These are phyloP conservation scores for Scutellaria baicalensis DNA, from an alignment of 257 asterid genomes.

Conservation along the genomic window DNA sequence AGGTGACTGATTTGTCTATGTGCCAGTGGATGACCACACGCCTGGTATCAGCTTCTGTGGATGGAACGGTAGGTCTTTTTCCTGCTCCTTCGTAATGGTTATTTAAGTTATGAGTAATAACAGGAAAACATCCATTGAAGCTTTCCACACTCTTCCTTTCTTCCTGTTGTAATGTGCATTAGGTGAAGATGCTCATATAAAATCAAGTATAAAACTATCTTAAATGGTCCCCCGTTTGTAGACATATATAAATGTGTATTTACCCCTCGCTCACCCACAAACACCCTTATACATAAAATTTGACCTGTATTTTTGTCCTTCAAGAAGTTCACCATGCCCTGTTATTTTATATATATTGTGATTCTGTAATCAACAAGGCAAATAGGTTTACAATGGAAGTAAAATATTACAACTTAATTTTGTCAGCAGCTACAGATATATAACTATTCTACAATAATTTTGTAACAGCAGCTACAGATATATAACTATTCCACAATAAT, in stretches of 20 bases:
- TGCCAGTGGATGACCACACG: slow-evolving; percentile 99
- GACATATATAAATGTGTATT: neutral
- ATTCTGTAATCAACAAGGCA: neutral
- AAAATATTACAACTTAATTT: neutral
- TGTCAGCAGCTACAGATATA: neutral
- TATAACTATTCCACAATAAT: neutral
- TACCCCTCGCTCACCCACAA: neutral
- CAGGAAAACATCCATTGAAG: neutral
- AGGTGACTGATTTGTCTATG: slow-evolving; percentile 94
- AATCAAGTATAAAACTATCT: neutral
- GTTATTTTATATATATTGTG: neutral
- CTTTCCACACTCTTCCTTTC: neutral
- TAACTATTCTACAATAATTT: neutral
- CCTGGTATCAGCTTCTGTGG: slow-evolving; percentile 89
- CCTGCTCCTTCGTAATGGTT: neutral
- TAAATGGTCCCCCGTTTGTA: neutral
- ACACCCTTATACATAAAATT: neutral
- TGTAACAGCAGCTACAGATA: neutral
- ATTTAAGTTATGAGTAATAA: neutral
- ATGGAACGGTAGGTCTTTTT: slow-evolving; percentile 75
- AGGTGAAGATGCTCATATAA: neutral
- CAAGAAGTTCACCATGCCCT: neutral
- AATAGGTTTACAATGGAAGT: neutral
- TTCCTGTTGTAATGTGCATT: neutral
- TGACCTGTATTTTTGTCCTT: neutral